Evolutionary conservation across 163 green algal genomes (phyloP), one percentile per base, ranked within the genome.

Genomic region (Volvox carteri): DNA sequence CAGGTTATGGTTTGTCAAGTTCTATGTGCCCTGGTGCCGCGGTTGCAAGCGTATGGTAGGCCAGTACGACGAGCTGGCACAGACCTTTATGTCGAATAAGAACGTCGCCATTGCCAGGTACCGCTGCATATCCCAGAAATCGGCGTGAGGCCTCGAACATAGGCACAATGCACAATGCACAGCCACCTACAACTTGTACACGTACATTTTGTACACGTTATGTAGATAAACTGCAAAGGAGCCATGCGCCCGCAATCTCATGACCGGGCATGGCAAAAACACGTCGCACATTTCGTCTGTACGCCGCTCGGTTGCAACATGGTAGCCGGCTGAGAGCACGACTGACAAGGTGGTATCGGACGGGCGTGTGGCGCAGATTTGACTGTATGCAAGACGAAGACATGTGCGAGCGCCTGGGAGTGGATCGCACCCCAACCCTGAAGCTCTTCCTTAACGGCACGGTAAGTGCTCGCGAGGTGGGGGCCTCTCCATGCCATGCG

Each of bases 41-140:
- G 68, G 68, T 41, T 89, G 84, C 70, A 89, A 89, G 70, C 84
- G 84, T 68, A 89, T 89, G 84, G 52, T 30, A 23, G 84, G 41
- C 21, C 68, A 89, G 68, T 89, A 58, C 48, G 39, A 75, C n/a
- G 50, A 60, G 28, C 52, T 89, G 28, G 84, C 37, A 1, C 37
- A 84, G 70, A 12, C 25, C 11, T 78, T 89, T 37, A 37, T 19
- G 6, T 1, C 4, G 4, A 48, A 75, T 25, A 35, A 8, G 21
- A 28, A 83, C 0, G 12, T 76, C 1, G 84, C 75, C 0, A 21
- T 89, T 0, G 84, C 84, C 25, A 78, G 81, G 81, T 80, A 42
- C 5, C n/a, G 28, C 30, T 65, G 8, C 7, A 65, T 65, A 23
- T 12, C 5, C 7, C n/a, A n/a, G n/a, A n/a, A n/a, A n/a, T n/a